Base-by-base conservation (phyloP, 768 basidiomycete genomes). In the Trametes cingulata region DNA sequence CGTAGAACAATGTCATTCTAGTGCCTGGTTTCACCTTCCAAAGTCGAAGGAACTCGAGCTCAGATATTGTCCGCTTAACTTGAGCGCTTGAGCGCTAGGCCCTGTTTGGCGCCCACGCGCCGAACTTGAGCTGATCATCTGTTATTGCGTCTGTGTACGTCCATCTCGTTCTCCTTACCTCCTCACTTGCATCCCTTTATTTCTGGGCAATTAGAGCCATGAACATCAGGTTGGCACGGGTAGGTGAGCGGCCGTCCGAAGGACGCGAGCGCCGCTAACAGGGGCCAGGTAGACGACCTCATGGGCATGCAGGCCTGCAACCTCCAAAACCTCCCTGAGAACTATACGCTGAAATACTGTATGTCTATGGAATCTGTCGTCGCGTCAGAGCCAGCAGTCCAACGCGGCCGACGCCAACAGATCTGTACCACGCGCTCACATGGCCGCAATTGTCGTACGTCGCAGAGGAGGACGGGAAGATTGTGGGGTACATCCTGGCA, bases 381-480 rank as follows among this genome's bases (percentile, higher is more conserved):
- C 0, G 13, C 29, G 33, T 5, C 15, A 3, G 22, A 33, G 22
- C 20, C 15, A 24, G 29, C 56, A 45, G 6, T 22, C 20, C 43
- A 45, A 50, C 52, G 36, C 42, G 47, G 33, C 36, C 47, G 15
- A 52, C 15, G 7, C 8, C 54, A 65, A 95, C n/a, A n/a, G 94
- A 94, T 78, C 82, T 95, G 49, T 95, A 93, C 72, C 94, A 95
- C 69, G 81, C 84, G 8, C 78, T 95, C 75, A 93, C 92, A 6
- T 98, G 95, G 95, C 94, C 95, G 0, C 87, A 93, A 61, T 81
- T 97, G 19, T 95, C 93, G 8, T 96, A 90, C 67, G 93, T 98
- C 6, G 95, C 95, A 0, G 93, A 94, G 68, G 93, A 95, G 65
- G 87, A 91, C 68, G 94, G 94, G 1, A 80, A 90, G 56, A 88